phyloP scores from a whole-genome alignment of 202 grass and related monocot genomes.

The Miscanthus sacchariflorus region DNA sequence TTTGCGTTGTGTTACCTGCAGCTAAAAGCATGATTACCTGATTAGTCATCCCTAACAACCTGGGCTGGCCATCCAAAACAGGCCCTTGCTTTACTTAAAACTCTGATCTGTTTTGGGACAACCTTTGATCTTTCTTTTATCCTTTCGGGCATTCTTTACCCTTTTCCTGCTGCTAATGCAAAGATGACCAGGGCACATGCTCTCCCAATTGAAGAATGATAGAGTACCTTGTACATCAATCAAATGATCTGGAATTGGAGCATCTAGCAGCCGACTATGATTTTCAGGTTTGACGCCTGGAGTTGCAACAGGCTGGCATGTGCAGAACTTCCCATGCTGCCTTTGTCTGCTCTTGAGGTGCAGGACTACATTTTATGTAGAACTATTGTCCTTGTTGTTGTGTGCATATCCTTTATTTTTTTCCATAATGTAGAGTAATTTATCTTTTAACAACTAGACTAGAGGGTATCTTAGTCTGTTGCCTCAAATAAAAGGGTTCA shows the following conservation, averaged over 20 bases:
- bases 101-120: conserved; percentile 23
- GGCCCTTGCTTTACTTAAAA: conserved; percentile 3
- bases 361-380: neutral
- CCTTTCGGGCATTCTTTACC: conserved; percentile 33
- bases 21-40: conserved; percentile 40
- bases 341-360: neutral
- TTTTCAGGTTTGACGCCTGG: conserved; percentile 32
- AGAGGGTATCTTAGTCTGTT: neutral
- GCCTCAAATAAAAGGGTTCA: conserved; percentile 2
- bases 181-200: conserved; percentile 38
- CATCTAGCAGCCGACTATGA: conserved; percentile 20
- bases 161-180: conserved; percentile 21
- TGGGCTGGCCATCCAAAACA: conserved; percentile 26
- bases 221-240: conserved; percentile 52
- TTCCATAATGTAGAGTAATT: neutral
- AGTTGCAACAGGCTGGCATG: neutral
- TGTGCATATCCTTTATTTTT: neutral
- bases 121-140: conserved; percentile 9
- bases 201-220: conserved; percentile 1
- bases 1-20: conserved; percentile 24
- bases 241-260: conserved; percentile 28
- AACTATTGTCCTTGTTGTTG: neutral
- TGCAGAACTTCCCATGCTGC: conserved; percentile 26
- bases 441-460: neutral
- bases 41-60: conserved; percentile 46